Evolutionary conservation across 2,329 filamentous ascomycete species (phyloP), one percentile per base, ranked within the genome.

Genomic region (Ceratocystiopsis brevicomis): DNA sequence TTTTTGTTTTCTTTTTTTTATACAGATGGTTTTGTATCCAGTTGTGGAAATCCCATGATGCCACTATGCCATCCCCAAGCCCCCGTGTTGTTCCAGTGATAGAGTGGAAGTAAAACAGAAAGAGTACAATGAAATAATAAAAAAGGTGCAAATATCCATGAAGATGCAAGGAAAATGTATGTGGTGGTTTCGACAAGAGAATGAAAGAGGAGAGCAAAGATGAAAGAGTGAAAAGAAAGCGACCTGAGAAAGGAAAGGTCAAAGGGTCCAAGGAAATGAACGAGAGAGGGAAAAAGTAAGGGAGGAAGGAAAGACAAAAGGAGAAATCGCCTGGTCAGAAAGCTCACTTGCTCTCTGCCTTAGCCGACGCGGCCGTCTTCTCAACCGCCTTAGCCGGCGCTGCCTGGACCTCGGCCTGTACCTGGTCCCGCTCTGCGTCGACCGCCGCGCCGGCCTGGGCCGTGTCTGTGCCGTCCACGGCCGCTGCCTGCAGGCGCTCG

Each of bases 401-500:
- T 10, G 25, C 6, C 25, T 30, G 10, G 25, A 30, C 58, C 52
- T 18, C 60, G 46, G 68, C 62, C 57, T 61, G 52, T 63, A 61
- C 17, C 54, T 54, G 56, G 49, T 78, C 73, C 42, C 61, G 57
- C 59, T 76, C 70, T 1, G 71, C 69, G 41, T 68, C 68, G 3
- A 66, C 57, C 45, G 73, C 72, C 54, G 76, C 73, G 46, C 56
- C 56, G 8, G 66, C 67, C 50, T 71, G 66, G 41, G 61, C 62
- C 52, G 66, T 64, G 45, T 67, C 62, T 13, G 64, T 51, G 25
- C 25, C 25, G 35, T 60, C 65, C 44, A 62, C 60, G 35, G 65
- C 62, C 25, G 68, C 65, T 9, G 74, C 72, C 3, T 65, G 58
- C 44, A 68, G 61, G 47, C 78, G 72, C 58, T 85, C 81, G 51